Conservation (phyloP, 176 grass and related monocot species). For the Zea luxurians region DNA sequence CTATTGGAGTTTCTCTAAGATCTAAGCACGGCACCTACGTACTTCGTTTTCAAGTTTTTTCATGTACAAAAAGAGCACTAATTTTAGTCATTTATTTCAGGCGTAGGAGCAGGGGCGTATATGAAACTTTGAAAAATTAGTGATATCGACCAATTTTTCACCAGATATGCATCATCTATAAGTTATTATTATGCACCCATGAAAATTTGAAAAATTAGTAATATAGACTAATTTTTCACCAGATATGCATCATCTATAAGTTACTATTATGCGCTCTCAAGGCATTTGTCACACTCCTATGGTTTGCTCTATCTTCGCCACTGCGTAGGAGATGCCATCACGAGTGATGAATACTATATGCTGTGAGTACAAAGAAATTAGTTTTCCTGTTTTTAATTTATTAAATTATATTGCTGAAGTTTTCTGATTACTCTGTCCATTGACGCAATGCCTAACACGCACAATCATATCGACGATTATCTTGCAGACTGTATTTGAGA, state of each 20-base stretch:
- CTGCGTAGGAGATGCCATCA: constrained; percentile 60
- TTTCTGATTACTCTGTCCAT: constrained; percentile 1
- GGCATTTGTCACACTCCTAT: too few species aligned
- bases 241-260: too few species aligned
- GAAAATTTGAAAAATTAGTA: too few species aligned
- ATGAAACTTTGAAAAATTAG: too few species aligned
- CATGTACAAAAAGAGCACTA: constrained; percentile 4
- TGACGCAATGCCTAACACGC: background rate
- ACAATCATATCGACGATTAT: background rate
- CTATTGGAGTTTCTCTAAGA: constrained; percentile 12
- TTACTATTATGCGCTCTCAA: too few species aligned
- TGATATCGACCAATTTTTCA: too few species aligned
- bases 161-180: too few species aligned
- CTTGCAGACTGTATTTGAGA: constrained; percentile 70
- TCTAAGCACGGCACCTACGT: background rate
- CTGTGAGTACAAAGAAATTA: constrained; percentile 47
- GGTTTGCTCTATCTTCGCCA: too few species aligned
- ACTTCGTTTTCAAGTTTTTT: constrained; percentile 5
- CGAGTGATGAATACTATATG: constrained; percentile 77
- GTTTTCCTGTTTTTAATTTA: constrained; percentile 19
- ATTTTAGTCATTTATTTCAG: constrained; percentile 52
- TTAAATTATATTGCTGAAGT: constrained; percentile 8
- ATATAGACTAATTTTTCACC: too few species aligned
- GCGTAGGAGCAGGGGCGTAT: constrained; percentile 33
- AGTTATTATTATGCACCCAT: too few species aligned